Evolutionary conservation across 306 rosid genomes (phyloP).

Genomic region (Cicer judaicum): DNA sequence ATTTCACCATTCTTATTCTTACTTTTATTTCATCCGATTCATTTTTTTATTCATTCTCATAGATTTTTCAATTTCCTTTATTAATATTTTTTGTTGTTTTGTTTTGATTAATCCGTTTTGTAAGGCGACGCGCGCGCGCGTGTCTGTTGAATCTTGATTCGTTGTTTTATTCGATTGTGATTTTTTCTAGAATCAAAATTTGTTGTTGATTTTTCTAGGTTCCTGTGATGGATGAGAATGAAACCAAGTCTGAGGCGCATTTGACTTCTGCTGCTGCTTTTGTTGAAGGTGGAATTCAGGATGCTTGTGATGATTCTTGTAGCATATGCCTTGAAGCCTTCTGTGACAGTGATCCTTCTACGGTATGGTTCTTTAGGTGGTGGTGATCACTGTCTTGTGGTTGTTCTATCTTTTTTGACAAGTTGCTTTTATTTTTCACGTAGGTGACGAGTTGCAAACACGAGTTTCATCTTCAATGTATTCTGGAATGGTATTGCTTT

Average conservation of each 20-base stretch:
- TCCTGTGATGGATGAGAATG: constrained; percentile 61
- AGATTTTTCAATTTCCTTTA: neutral
- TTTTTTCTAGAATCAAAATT: neutral
- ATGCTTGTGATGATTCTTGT: constrained; percentile 94
- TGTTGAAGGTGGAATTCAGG: constrained; percentile 98
- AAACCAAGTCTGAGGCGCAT: constrained; percentile 64
- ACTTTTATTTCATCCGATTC: constrained; percentile 35
- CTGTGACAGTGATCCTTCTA: constrained; percentile 86
- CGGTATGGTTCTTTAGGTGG: constrained; percentile 52
- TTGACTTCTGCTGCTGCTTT: constrained; percentile 95
- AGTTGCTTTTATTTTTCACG: constrained; percentile 28
- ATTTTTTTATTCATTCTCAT: neutral
- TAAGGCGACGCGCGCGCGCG: neutral
- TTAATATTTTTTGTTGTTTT: neutral
- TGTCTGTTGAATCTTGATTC: neutral
- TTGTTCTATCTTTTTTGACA: constrained; percentile 25
- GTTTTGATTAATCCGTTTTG: neutral
- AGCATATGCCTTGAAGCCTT: constrained; percentile 94
- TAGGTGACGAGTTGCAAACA: constrained; percentile 94
- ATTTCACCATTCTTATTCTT: neutral
- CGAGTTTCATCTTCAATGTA: constrained; percentile 95
- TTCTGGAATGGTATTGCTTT: constrained; percentile 84
- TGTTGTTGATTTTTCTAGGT: constrained; percentile 47
- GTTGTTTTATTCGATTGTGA: constrained; percentile 3
- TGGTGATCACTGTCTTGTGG: constrained; percentile 13